A percentile compares a stretch with the other conserved stretches of the same genome.
Conservation (phyloP, 345 rosid genomes). For the Linum lewisii region DNA sequence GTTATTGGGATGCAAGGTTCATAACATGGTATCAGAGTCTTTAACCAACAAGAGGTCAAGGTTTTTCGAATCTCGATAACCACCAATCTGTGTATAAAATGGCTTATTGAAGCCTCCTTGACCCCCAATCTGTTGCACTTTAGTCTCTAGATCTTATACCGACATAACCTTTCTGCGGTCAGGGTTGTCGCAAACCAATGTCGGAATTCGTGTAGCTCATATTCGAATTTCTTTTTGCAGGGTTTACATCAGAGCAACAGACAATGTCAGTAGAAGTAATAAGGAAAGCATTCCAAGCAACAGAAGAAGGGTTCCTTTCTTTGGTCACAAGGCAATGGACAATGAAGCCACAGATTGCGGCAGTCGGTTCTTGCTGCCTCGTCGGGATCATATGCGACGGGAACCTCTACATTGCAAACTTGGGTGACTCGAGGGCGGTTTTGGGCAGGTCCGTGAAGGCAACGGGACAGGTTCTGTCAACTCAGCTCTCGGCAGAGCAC, state of each 20-base stretch:
- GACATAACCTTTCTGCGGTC: no score
- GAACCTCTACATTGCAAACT: neutral
- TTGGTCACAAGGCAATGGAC: neutral
- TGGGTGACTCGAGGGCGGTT: neutral
- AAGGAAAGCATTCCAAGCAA: neutral
- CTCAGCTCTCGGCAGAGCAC: neutral
- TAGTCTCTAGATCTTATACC: no score
- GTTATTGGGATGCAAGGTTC: no score
- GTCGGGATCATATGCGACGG: neutral
- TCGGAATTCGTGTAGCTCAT: no score
- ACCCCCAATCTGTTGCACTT: no score
- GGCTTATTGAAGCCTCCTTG: no score
- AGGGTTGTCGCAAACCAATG: no score
- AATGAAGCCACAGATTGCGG: conserved; percentile 3
- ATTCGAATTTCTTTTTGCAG: neutral
- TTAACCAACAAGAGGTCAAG: no score
- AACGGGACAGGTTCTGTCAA: neutral
- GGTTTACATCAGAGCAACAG: conserved; percentile 4
- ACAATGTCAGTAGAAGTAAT: neutral
- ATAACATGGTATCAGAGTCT: no score
- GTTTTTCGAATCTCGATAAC: no score
- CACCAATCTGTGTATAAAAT: no score
- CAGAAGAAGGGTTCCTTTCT: conserved; percentile 1
- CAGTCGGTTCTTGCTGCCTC: conserved; percentile 2
- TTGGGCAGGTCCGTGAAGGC: neutral